Evolutionary conservation across 1,284 basidiomycete genomes (phyloP), one percentile per base, ranked within the genome.

Genomic region (Coniferiporia weirii): DNA sequence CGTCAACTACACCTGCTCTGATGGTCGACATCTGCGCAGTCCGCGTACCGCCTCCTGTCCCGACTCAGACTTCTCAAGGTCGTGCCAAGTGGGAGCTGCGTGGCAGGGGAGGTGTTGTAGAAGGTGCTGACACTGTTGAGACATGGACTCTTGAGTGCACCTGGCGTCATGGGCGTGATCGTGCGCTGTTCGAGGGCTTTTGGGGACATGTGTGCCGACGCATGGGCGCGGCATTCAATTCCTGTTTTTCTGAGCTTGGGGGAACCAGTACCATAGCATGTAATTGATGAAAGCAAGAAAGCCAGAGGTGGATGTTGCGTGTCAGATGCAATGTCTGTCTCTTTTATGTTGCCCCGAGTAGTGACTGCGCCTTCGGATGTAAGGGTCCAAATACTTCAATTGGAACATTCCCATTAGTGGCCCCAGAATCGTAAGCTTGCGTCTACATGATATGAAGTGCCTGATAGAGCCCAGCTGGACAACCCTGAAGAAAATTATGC

Each of bases 111-210:
- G 27, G 27, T 2, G 15, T 40, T 15, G 12, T 12, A 15, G 9
- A 40, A 10, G 9, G 12, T 40, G 38, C 38, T 3, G 38, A 40
- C 8, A 12, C 2, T 40, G 38, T 40, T 40, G 38, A 7, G 8
- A 40, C 15, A 15, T 38, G 62, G 49, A 50, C 51, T 5, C 63
- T 88, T 4, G 70, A 77, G 56, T 79, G 82, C 60, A 75, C 81
- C 32, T 93, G 90, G 89, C 65, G 83, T 9, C 75, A 74, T 58
- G 92, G 91, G 0, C 68, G 63, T 20, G 84, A 91, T 40, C 68
- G 87, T 38, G 66, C 65, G 0, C 54, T 85, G 44, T 86, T 90
- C 48, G 89, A 92, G 66, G 82, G 82, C 44, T 86, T 94, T 62
- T 79, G 79, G 67, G 82, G 79, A 64, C 85, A 85, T 71, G 67